Evolutionary conservation across 768 basidiomycete genomes (phyloP), one percentile per base, ranked within the genome.

Genomic region (Sistotremastrum niveocremeum): DNA sequence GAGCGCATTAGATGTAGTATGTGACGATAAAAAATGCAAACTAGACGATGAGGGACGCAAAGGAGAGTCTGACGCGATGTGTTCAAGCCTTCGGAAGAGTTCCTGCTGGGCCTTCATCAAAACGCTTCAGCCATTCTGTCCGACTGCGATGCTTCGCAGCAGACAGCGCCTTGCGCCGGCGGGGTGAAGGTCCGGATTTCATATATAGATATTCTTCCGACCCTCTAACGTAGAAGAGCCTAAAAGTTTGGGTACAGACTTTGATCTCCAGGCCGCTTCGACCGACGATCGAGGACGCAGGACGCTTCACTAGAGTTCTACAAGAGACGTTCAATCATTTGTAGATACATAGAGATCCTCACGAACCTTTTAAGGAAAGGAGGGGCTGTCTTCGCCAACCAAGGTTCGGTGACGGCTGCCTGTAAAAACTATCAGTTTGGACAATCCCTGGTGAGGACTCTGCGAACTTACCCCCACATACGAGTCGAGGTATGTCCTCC

Each of bases 191-290:
- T 56, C 46, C 71, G 72, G 66, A 20, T 20, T 20, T 20, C 20
- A 20, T 20, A 20, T 71, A 74, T 46, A 82, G 61, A 47, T 72
- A 69, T 50, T 84, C 83, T 52, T 81, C 83, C 39, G 78, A 79
- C 29, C 67, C 57, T 2, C 83, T 66, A 5, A 84, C 83, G 58
- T 78, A 89, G 67, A 91, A 90, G 9, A 89, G 62, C 34, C 81
- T 71, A 60, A 89, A 89, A 6, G 81, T 85, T 48, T 79, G 71
- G 34, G 88, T 71, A 61, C 91, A 94, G 47, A 95, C 75, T 51
- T 82, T 82, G 58, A 87, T 84, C 60, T 88, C 84, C 11, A 93
- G 70, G 3, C 72, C 72, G 33, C 81, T 80, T 7, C 57, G 55
- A 30, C 57, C 54, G 45, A 52, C 34, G 42, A 60, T 48, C 12